Conservation (phyloP, 352 stramenopile species). For the Blastocystis sp. region DNA sequence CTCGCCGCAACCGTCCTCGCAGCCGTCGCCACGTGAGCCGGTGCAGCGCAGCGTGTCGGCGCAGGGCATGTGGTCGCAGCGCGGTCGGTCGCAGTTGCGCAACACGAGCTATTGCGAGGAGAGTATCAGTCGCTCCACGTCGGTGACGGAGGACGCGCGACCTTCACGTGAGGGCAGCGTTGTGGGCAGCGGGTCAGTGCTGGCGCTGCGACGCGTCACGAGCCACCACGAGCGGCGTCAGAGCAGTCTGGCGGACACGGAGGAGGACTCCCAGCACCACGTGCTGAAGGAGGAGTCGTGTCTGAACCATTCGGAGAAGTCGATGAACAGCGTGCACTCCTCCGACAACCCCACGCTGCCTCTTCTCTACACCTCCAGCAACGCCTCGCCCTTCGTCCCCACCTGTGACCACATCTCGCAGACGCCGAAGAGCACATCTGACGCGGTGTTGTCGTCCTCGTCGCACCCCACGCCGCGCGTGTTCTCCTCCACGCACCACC, state of each 20-base stretch:
- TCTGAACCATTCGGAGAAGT: background rate
- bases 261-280: background rate
- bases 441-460: background rate
- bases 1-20: background rate
- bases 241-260: constrained; percentile 31
- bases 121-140: background rate
- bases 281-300: background rate
- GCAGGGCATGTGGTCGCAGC: background rate
- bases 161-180: background rate
- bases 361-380: background rate
- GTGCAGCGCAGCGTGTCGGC: background rate
- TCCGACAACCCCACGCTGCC: background rate
- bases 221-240: background rate
- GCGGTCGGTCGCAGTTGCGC: background rate
- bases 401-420: background rate
- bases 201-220: too few species aligned
- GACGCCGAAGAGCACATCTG: background rate
- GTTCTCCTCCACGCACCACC: background rate
- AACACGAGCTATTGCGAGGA: background rate
- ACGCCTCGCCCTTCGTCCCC: background rate
- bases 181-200: background rate
- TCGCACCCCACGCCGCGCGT: constrained; percentile 10
- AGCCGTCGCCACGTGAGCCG: background rate
- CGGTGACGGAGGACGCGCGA: background rate
- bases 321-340: background rate